These are phyloP conservation scores for Phytophthora pseudosyringae DNA, from an alignment of 352 stramenopile species.

Conservation along the genomic window DNA sequence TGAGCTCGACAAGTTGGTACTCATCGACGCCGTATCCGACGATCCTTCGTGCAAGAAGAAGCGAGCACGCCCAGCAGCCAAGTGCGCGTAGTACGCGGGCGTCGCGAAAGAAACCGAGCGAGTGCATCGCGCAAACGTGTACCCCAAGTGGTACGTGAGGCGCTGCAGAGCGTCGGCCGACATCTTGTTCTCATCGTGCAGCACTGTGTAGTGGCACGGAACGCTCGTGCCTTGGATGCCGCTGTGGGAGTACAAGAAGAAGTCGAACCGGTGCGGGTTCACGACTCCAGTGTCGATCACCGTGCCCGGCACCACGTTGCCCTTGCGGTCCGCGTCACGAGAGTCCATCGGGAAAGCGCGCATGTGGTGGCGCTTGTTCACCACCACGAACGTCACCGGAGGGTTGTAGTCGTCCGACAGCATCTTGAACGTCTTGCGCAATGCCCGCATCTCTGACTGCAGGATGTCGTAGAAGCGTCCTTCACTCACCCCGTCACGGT, in stretches of 20 bases:
- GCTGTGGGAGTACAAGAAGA: conserved; percentile 85
- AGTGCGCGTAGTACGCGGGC: conserved; percentile 85
- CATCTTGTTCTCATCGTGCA: conserved; percentile 75
- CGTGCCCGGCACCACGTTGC: conserved; percentile 70
- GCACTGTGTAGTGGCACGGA: conserved; percentile 83
- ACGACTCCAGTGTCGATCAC: conserved; percentile 82
- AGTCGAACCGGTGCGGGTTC: conserved; percentile 82
- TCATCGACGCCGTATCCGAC: conserved; percentile 27
- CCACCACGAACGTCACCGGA: conserved; percentile 84
- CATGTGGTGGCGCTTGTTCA: conserved; percentile 90
- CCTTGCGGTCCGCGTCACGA: conserved; percentile 55
- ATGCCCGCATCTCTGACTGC: conserved; percentile 76
- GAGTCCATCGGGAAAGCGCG: conserved; percentile 57
- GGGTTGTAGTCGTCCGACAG: conserved; percentile 71
- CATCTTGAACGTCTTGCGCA: conserved; percentile 61
- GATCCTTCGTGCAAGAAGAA: conserved; percentile 78
- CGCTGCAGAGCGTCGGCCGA: conserved; percentile 65
- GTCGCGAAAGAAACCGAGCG: conserved; percentile 85
- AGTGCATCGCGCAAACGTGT: conserved; percentile 84
- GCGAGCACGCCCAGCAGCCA: conserved; percentile 78
- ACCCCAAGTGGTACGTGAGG: conserved; percentile 74
- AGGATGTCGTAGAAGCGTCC: conserved; percentile 80
- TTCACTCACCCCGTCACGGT: conserved; percentile 87
- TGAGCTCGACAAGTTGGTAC: conserved; percentile 20
- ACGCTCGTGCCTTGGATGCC: conserved; percentile 81